Evolutionary conservation across 1,284 basidiomycete species (phyloP).

Genomic region (Stereum hirsutum): DNA sequence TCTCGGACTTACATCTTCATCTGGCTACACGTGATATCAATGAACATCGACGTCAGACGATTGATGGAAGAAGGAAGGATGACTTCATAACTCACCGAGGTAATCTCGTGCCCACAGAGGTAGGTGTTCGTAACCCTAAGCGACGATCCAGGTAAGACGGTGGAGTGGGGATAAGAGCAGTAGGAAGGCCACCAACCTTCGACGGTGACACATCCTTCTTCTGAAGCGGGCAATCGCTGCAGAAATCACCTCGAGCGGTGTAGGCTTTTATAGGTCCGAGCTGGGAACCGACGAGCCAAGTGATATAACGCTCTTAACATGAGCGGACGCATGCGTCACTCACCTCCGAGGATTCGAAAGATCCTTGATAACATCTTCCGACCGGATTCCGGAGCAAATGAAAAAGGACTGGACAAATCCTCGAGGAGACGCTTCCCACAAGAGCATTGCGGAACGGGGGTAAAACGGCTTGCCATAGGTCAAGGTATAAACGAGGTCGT

Average conservation of each 20-base stretch:
- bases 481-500: too few relatives aligned
- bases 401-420: not conserved
- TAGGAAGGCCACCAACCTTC: conserved; percentile 31
- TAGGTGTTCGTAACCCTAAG: conserved; percentile 48
- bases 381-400: conserved; percentile 2
- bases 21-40: conserved; percentile 31
- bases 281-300: too few relatives aligned
- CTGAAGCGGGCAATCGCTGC: not conserved
- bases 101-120: conserved; percentile 46
- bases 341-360: too few relatives aligned
- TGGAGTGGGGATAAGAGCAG: conserved; percentile 4
- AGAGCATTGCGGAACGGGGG: too few relatives aligned
- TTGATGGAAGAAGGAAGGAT: conserved; percentile 6
- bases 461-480: too few relatives aligned
- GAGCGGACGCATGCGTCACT: too few relatives aligned
- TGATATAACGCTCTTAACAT: too few relatives aligned
- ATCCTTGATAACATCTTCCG: conserved; percentile 7
- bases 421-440: conserved; percentile 1
- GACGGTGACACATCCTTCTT: conserved; percentile 44
- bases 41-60: conserved; percentile 8
- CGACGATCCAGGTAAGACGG: conserved; percentile 7
- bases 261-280: too few relatives aligned
- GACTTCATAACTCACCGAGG: conserved; percentile 34
- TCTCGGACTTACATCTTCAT: conserved; percentile 37
- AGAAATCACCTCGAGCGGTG: too few relatives aligned